phyloP scores from a whole-genome alignment of 441 rosid genomes.

The Erodium trifolium region DNA sequence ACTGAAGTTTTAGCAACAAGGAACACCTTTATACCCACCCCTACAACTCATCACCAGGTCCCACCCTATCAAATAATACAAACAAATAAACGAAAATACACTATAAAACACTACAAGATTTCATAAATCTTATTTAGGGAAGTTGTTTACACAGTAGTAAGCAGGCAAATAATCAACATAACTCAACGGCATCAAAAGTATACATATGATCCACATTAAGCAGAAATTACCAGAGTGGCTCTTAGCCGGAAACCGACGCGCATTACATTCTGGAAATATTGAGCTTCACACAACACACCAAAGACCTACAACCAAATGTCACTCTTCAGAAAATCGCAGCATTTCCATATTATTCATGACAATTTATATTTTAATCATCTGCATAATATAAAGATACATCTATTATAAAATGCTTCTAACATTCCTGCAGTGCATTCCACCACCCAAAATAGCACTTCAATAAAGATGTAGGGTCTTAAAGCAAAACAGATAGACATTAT shows the following conservation, averaged over 20 bases:
- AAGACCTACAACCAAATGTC: conserved; percentile 50
- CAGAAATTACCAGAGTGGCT: conserved; percentile 73
- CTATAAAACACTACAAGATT: no score
- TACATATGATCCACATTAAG: conserved; percentile 14
- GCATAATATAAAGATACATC: not conserved
- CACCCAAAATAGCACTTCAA: not conserved
- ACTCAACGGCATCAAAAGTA: conserved; percentile 1
- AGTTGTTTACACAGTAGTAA: conserved; percentile 12
- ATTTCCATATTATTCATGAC: not conserved
- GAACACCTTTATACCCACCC: no score
- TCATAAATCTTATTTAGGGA: not conserved
- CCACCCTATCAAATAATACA: no score
- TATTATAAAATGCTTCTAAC: not conserved
- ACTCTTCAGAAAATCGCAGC: not conserved
- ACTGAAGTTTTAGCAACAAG: no score
- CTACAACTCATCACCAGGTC: no score
- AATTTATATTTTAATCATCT: not conserved
- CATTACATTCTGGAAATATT: conserved; percentile 94
- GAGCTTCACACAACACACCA: conserved; percentile 92
- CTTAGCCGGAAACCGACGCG: conserved; percentile 91
- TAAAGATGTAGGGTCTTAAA: not conserved
- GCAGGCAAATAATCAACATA: not conserved
- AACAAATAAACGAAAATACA: no score
- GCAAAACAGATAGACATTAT: not conserved
- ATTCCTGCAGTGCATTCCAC: not conserved